phyloP scores from a whole-genome alignment of 1,139 yeast species.

The Yamadazyma siamensis region DNA sequence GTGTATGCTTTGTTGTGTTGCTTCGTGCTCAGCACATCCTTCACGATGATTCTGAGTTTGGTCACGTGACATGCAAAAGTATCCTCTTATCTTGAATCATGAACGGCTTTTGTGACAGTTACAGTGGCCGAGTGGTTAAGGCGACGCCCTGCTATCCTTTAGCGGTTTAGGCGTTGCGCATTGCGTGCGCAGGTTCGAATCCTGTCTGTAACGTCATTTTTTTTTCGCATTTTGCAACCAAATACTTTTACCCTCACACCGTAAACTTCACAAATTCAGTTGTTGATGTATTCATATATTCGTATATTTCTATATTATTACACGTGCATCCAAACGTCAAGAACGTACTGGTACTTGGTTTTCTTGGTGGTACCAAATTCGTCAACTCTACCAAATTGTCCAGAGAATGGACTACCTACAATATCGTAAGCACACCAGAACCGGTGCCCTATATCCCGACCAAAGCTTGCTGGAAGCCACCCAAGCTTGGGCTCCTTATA shows the following conservation, averaged over 20 bases:
- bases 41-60: too few relatives aligned
- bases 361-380: conserved; percentile 13
- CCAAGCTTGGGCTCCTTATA: conserved; percentile 22
- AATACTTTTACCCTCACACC: too few relatives aligned
- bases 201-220: conserved; percentile 74
- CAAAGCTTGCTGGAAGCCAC: conserved; percentile 15
- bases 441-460: conserved; percentile 15
- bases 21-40: too few relatives aligned
- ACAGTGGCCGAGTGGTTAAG: conserved; percentile 67
- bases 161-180: conserved; percentile 69
- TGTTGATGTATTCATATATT: too few relatives aligned
- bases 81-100: too few relatives aligned
- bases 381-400: conserved; percentile 15
- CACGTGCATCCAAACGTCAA: conserved; percentile 19
- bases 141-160: conserved; percentile 56
- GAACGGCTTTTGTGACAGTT: too few relatives aligned
- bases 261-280: too few relatives aligned
- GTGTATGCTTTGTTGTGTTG: too few relatives aligned
- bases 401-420: conserved; percentile 23
- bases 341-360: conserved; percentile 12
- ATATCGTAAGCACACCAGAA: conserved; percentile 38
- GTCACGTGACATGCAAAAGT: too few relatives aligned
- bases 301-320: too few relatives aligned
- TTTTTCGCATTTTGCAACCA: too few relatives aligned
- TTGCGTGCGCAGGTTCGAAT: conserved; percentile 88